Evolutionary conservation across 129 eudicot species (phyloP).

Genomic region (Centrapalus pauciflorus): DNA sequence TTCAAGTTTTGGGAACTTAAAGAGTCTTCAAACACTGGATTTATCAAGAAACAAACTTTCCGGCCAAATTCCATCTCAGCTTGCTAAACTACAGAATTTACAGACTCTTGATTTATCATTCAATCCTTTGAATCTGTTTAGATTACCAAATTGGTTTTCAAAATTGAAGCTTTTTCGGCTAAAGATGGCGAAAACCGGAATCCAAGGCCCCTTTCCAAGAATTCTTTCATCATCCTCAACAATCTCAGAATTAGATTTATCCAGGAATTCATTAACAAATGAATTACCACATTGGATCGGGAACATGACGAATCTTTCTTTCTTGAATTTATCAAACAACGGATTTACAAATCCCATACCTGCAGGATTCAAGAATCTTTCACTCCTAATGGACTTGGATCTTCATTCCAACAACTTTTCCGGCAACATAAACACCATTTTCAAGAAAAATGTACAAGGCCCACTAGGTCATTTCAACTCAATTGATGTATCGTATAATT

Average conservation of each 20-base stretch:
- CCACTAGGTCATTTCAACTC: constrained; percentile 59
- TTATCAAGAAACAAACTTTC: constrained; percentile 58
- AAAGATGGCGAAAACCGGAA: constrained; percentile 57
- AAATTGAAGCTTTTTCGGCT: constrained; percentile 41
- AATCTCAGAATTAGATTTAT: constrained; percentile 52
- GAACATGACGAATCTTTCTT: constrained; percentile 64
- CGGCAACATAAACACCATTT: constrained; percentile 46
- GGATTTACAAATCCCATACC: constrained; percentile 48
- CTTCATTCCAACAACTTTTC: constrained; percentile 85
- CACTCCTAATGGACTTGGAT: constrained; percentile 54
- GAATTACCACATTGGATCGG: constrained; percentile 73
- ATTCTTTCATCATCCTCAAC: constrained; percentile 46
- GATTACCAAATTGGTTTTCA: constrained; percentile 49
- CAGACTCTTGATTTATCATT: constrained; percentile 55
- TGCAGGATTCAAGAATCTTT: constrained; percentile 48
- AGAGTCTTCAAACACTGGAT: constrained; percentile 47
- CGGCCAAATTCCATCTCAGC: constrained; percentile 47
- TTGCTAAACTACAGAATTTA: constrained; percentile 39
- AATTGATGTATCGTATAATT: constrained; percentile 61
- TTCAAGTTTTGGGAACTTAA: constrained; percentile 45
- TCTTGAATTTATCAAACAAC: constrained; percentile 64
- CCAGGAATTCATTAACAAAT: constrained; percentile 52
- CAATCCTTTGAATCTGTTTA: constrained; percentile 46
- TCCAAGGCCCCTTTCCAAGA: constrained; percentile 51
- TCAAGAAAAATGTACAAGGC: constrained; percentile 33